Evolutionary conservation across 495 filamentous ascomycete species (phyloP), one percentile per base, ranked within the genome.

Genomic region (Cenococcum geophilum): DNA sequence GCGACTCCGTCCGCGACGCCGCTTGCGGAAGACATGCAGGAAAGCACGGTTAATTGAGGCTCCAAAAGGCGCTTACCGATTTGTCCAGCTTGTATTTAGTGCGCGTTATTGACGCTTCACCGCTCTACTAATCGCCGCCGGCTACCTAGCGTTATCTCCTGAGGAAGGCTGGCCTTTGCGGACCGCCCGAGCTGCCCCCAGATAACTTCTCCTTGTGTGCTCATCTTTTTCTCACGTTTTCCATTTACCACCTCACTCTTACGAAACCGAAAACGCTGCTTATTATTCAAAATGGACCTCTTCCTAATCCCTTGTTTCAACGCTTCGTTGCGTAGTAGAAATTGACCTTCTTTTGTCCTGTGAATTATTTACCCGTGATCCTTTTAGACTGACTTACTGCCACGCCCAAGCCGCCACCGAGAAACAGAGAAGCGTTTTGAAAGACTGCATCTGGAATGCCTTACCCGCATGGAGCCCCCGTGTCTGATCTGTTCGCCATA

Each of bases 401-500:
- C 27, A 6, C 27, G 6, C 27, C 6, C 27, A 32, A 32, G 6
- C 27, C 6, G 6, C 27, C 34, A 47, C 8, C 40, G 11, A 53
- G n/a, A 18, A 16, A 48, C 18, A 12, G 50, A 8, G 5, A n/a
- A 50, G 18, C 10, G 4, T 16, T 36, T 22, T 18, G 40, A 14
- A 4, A 45, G 20, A 20, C 32, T 54, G 9, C 52, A 18, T 32
- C 18, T 36, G 51, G 35, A 8, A 61, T 61, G 52, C 5, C n/a
- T 14, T 11, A 20, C 40, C 52, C 51, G 5, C 16, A 43, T 16
- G 53, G 51, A 8, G 54, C 37, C 5, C 61, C 60, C 1, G 35
- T 47, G 1, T 71, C 71, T 0, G 36, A 60, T 6, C 58, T 68
- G 36, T 70, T 70, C 55, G 22, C 22, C 14, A 68, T 75, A 21